Base-by-base conservation (phyloP, 345 rosid species). In the Gossypium anomalum region DNA sequence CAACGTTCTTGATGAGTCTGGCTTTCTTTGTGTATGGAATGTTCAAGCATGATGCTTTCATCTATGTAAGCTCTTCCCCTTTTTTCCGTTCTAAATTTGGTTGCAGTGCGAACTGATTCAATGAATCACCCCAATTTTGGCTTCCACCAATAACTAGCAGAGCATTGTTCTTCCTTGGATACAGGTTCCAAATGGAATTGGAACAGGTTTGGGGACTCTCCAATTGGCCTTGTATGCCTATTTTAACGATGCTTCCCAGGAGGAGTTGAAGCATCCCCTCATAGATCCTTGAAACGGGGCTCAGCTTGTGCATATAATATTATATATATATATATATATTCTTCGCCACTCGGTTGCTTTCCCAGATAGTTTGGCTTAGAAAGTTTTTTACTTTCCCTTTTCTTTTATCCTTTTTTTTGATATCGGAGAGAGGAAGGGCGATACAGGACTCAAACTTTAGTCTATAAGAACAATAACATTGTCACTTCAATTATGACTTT, bases 161-260 rank as follows among this genome's bases (percentile, higher is more conserved):
- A 23, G 7, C 8, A 2, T 67, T 23, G 8, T 23, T 15, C 70
- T 23, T 52, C 11, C 9, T 17, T 13, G 9, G 27, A 12, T 60
- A 7, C 84, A 85, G 89, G 75, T 81, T 3, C 87, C 91, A 1
- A 87, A 87, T 77, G 91, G 84, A 56, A 81, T 87, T 43, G 89
- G 89, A 78, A 75, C 83, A 25, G 22, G 81, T 75, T 52, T 84
- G 73, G 87, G 84, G 60, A 72, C 83, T 5, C 9, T 34, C 48
- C 89, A 87, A 47, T 61, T 87, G 81, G 61, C 57, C 19, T 25
- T 87, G 48, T 85, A 84, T 72, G 19, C 56, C 63, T 81, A 79
- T 58, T 84, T 76, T 62, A 82, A 77, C 76, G 66, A 51, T 62
- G 71, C 27, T 61, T 82, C 77, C 27, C 69, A 19, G 14, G 78